Percentiles rank a stretch among this genome's conserved stretches.
phyloP scores from a whole-genome alignment of 257 asterid species.

The Jaltomata sinuosa region DNA sequence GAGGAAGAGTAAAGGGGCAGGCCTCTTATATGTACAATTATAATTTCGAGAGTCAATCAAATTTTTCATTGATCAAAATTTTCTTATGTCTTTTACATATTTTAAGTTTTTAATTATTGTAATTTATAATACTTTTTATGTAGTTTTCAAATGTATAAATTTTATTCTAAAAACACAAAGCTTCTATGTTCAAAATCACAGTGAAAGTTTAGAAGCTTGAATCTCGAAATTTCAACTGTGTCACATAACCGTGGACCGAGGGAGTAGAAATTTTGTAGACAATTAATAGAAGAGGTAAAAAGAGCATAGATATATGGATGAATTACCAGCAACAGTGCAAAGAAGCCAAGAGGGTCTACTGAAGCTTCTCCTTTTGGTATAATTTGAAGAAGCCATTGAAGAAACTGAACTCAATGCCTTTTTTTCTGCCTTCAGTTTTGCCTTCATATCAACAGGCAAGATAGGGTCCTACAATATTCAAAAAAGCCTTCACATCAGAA shows the following conservation, averaged over 20 bases:
- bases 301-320: neutral
- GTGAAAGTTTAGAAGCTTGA: no score
- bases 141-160: no score
- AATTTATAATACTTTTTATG: no score
- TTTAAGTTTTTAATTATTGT: no score
- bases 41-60: no score
- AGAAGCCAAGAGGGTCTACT: conserved; percentile 90
- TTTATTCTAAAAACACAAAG: no score
- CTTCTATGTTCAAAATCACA: no score
- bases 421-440: conserved; percentile 28
- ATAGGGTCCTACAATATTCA: neutral
- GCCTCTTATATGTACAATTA: no score
- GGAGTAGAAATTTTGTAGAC: neutral
- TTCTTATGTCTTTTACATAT: no score
- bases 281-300: neutral
- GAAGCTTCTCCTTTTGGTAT: conserved; percentile 39
- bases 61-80: no score
- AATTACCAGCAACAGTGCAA: conserved; percentile 72
- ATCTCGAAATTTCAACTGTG: no score
- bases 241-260: no score
- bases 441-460: conserved; percentile 31
- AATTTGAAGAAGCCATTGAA: conserved; percentile 15
- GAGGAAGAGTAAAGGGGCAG: neutral
- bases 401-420: neutral
- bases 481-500: neutral